phyloP scores from a whole-genome alignment of 805 yeast genomes.

The Lachancea lanzarotensis region DNA sequence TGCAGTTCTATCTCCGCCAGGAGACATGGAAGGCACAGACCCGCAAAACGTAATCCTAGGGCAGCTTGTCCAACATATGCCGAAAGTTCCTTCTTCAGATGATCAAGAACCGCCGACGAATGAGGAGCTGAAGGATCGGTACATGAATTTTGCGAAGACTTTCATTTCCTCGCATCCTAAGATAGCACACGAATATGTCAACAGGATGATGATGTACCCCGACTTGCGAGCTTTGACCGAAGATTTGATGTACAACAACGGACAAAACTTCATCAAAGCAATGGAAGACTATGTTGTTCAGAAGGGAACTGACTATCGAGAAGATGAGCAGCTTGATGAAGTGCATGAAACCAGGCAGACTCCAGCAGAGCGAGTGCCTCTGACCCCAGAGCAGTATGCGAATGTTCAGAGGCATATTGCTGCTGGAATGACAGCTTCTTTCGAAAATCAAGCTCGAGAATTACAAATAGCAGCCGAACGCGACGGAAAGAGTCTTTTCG shows the following conservation, averaged over 20 bases:
- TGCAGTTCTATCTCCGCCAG: background rate
- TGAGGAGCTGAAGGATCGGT: constrained; percentile 19
- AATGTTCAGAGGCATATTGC: constrained; percentile 29
- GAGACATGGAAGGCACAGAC: background rate
- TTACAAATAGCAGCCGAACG: constrained; percentile 25
- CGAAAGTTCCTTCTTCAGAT: background rate
- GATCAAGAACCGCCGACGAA: constrained; percentile 8
- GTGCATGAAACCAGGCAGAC: constrained; percentile 23
- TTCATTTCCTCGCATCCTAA: constrained; percentile 31
- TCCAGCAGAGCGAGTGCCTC: constrained; percentile 27
- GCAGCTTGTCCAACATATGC: background rate
- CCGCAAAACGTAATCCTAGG: background rate
- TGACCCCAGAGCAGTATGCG: constrained; percentile 27
- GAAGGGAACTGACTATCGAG: constrained; percentile 9
- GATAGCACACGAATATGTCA: constrained; percentile 30
- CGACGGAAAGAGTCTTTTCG: constrained; percentile 25
- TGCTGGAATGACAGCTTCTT: constrained; percentile 27
- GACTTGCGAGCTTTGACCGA: constrained; percentile 65
- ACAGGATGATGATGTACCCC: constrained; percentile 30
- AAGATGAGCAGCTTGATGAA: background rate
- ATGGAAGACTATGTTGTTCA: constrained; percentile 68
- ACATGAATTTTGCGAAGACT: constrained; percentile 27
- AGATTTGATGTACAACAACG: constrained; percentile 69
- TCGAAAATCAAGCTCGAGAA: constrained; percentile 24
- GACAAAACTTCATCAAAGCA: constrained; percentile 69